phyloP scores from a whole-genome alignment of 352 stramenopile genomes.

The Pythium angustatum region DNA sequence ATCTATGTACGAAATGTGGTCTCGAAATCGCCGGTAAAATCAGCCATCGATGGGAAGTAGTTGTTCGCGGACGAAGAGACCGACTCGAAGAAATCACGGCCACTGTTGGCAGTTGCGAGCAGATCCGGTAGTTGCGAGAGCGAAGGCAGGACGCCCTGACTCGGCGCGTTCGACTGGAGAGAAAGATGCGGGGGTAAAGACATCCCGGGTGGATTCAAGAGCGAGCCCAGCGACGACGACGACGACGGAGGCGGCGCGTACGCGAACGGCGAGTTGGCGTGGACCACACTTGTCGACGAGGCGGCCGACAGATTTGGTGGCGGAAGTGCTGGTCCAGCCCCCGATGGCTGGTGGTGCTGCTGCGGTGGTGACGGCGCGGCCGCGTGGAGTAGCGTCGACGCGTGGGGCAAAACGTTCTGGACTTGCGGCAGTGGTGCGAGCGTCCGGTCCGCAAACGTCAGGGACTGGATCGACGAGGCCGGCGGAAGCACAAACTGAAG shows the following conservation, averaged over 20 bases:
- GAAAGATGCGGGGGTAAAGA: constrained; percentile 30
- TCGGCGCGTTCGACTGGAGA: constrained; percentile 4
- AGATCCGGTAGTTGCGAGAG: constrained; percentile 69
- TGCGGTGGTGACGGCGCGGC: constrained; percentile 6
- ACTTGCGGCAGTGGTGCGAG: constrained; percentile 28
- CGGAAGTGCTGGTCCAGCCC: not conserved
- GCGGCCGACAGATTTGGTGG: not conserved
- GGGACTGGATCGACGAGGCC: constrained; percentile 38
- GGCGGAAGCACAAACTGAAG: constrained; percentile 42
- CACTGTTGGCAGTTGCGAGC: constrained; percentile 35
- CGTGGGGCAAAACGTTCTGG: constrained; percentile 30
- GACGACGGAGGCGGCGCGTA: constrained; percentile 11
- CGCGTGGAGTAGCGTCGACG: constrained; percentile 26
- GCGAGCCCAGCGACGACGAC: constrained; percentile 11
- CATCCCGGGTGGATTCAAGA: constrained; percentile 43
- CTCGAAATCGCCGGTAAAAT: constrained; percentile 47
- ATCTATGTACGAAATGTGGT: constrained; percentile 47
- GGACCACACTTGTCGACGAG: not conserved
- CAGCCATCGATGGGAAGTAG: constrained; percentile 53
- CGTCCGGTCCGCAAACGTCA: constrained; percentile 24
- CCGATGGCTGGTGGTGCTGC: not conserved
- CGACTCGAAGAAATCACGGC: constrained; percentile 59
- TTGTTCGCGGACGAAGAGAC: constrained; percentile 32
- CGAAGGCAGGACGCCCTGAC: constrained; percentile 38
- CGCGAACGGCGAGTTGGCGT: constrained; percentile 7